Base-by-base conservation (phyloP, 805 yeast species). In the Kodamaea laetipori region DNA sequence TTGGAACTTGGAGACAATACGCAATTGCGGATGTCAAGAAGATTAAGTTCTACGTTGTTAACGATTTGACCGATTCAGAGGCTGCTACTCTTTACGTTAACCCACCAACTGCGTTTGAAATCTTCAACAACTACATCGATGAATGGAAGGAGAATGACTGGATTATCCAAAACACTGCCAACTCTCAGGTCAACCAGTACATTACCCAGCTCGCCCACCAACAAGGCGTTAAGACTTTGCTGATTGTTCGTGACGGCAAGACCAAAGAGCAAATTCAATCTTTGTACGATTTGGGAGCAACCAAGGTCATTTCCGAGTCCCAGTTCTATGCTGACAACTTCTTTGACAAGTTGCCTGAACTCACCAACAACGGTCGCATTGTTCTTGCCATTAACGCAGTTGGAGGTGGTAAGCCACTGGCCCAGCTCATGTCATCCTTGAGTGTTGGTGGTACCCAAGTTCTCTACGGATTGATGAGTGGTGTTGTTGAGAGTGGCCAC, bases 391-490 rank as follows among this genome's bases (percentile, higher is more conserved):
- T 62, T 23, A 64, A 66, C 43, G 53, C 65, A 27, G 53, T 65
- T 12, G 65, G 63, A 3, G 69, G 68, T 11, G 44, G 46, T 3
- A 52, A 60, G 4, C 55, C 52, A 10, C 47, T 46, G 11, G 45
- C 39, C 6, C 45, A 39, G 4, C 48, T 66, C 30, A 59, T 61
- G 5, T 46, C 52, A 1, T 45, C 57, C 6, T 58, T 66, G 35
- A 50, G 60, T 9, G 39, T 40, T 6, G 56, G 56, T 32, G 67
- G 68, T 44, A 37, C n/a, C 53, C 65, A 28, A 62, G 54, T 4
- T 55, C 66, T 13, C n/a, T 66, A 57, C 50, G 71, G 71, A 3
- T 45, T 3, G 31, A 84, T 53, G 92, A 94, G 3, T 72, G 73
- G 25, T 70, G 73, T 26, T 84, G 85, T 59, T 69, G n/a, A n/a